These are phyloP conservation scores for Pythium rhizo-oryzae DNA, from an alignment of 352 stramenopile genomes.

Conservation along the genomic window DNA sequence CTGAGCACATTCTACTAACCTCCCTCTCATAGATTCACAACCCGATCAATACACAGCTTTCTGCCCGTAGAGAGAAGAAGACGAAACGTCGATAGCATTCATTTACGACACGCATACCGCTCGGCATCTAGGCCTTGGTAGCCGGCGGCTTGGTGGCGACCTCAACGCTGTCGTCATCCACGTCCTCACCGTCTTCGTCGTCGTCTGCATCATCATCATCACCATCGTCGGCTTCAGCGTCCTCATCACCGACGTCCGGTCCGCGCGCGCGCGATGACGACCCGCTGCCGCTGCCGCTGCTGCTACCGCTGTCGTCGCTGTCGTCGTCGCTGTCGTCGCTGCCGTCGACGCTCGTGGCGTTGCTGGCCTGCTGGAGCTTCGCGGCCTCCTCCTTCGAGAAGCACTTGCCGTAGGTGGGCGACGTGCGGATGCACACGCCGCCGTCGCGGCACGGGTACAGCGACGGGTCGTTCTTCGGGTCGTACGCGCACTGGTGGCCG, in stretches of 20 bases:
- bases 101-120: too few species aligned
- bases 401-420: constrained; percentile 60
- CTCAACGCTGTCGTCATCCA: neutral
- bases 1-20: neutral
- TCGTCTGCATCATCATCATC: neutral
- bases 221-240: neutral
- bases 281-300: neutral
- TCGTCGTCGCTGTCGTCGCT: neutral
- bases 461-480: constrained; percentile 51
- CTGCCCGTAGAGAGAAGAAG: too few species aligned
- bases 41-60: too few species aligned
- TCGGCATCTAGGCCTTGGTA: neutral
- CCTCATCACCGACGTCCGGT: neutral
- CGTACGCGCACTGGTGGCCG: constrained; percentile 62
- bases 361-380: neutral
- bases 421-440: constrained; percentile 52
- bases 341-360: constrained; percentile 10
- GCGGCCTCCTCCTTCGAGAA: constrained; percentile 29
- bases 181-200: neutral
- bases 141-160: neutral
- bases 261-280: neutral
- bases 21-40: neutral
- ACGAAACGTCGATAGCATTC: too few species aligned
- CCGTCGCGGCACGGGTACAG: constrained; percentile 56
- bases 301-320: neutral